phyloP scores from a whole-genome alignment of 1,284 basidiomycete species.

The Pseudozyma sp. region DNA sequence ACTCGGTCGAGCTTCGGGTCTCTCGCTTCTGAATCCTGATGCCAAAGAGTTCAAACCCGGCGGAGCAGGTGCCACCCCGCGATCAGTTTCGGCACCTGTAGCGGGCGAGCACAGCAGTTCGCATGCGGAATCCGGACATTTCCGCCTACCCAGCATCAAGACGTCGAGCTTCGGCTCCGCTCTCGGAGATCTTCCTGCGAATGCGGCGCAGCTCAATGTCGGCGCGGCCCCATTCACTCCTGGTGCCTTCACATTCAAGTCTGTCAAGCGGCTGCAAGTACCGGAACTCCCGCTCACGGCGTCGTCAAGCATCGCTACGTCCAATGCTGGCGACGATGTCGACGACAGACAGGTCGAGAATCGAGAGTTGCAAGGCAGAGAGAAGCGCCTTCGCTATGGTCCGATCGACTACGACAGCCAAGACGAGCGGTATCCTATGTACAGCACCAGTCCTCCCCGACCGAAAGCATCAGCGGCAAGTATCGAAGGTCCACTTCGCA shows the following conservation, averaged over 20 bases:
- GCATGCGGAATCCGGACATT: slow-evolving; percentile 16
- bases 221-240: slow-evolving; percentile 58
- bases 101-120: slow-evolving; percentile 2
- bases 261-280: slow-evolving; percentile 43
- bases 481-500: slow-evolving; percentile 57
- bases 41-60: slow-evolving; percentile 56
- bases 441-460: slow-evolving; percentile 40
- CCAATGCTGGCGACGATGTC: not conserved
- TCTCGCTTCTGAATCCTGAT: slow-evolving; percentile 49
- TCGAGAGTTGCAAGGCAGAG: slow-evolving; percentile 50
- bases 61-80: slow-evolving; percentile 3
- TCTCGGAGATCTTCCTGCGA: slow-evolving; percentile 24
- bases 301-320: slow-evolving; percentile 1
- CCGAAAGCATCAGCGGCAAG: slow-evolving; percentile 51
- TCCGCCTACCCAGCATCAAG: slow-evolving; percentile 59
- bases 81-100: slow-evolving; percentile 25
- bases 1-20: slow-evolving; percentile 34
- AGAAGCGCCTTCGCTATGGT: slow-evolving; percentile 52
- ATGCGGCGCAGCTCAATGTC: slow-evolving; percentile 51
- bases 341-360: slow-evolving; percentile 5
- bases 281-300: slow-evolving; percentile 4
- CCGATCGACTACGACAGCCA: slow-evolving; percentile 40
- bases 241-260: slow-evolving; percentile 56
- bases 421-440: slow-evolving; percentile 20
- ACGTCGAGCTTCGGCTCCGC: slow-evolving; percentile 58